phyloP scores from a whole-genome alignment of 2,329 filamentous ascomycete species.

The Chaetomium strumarium region DNA sequence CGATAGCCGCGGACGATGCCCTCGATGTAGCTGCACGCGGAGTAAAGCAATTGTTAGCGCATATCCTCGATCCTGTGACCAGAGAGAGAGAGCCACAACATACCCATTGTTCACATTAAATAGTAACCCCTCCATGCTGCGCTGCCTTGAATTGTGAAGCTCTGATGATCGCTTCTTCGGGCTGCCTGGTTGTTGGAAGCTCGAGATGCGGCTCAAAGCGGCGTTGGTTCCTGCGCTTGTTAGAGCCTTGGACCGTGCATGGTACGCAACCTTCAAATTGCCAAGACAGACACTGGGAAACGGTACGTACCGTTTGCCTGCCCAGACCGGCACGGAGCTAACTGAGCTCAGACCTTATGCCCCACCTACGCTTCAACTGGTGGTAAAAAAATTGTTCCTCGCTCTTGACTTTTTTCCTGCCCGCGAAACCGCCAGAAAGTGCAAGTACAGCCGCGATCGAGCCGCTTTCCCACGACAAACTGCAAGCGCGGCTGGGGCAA shows the following conservation, averaged over 20 bases:
- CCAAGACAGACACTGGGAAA: background rate
- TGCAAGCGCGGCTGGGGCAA: constrained; percentile 19
- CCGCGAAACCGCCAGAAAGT: constrained; percentile 28
- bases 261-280: background rate
- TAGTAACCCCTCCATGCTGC: constrained; percentile 79
- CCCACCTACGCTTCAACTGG: constrained; percentile 24
- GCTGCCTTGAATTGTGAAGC: constrained; percentile 13
- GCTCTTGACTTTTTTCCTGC: constrained; percentile 27
- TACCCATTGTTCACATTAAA: constrained; percentile 95
- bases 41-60: constrained; percentile 2
- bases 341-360: constrained; percentile 19
- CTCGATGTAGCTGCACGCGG: constrained; percentile 72
- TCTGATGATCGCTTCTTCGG: constrained; percentile 14
- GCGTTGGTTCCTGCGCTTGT: constrained; percentile 13
- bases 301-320: constrained; percentile 13
- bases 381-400: constrained; percentile 38
- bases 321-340: background rate
- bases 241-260: constrained; percentile 15
- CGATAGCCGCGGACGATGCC: constrained; percentile 96
- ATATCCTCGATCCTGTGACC: background rate
- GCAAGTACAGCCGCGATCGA: constrained; percentile 22
- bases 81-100: constrained; percentile 26
- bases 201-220: constrained; percentile 14
- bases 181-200: constrained; percentile 15
- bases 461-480: constrained; percentile 30